Conservation (phyloP, 306 rosid genomes). For the Trifolium fragiferum region DNA sequence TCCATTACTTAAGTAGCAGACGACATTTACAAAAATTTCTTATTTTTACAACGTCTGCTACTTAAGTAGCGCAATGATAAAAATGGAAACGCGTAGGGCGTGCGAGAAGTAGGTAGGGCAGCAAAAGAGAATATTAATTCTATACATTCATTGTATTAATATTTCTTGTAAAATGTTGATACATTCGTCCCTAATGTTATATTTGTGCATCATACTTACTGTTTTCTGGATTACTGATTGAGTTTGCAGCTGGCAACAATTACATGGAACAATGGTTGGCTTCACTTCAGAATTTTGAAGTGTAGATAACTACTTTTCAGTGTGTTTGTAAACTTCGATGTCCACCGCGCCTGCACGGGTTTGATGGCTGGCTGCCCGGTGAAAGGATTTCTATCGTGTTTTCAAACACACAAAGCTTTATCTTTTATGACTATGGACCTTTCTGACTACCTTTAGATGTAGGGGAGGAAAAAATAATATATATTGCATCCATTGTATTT, state of each 20-base stretch:
- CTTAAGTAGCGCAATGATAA: too few relatives aligned
- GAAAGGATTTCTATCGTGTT: background rate
- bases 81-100: too few relatives aligned
- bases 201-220: slow-evolving; percentile 21
- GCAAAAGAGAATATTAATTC: background rate
- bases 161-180: slow-evolving; percentile 10
- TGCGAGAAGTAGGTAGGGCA: too few relatives aligned
- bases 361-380: background rate
- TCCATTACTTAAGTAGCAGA: too few relatives aligned
- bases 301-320: slow-evolving; percentile 37
- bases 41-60: too few relatives aligned
- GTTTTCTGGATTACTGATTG: slow-evolving; percentile 34
- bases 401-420: background rate
- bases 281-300: slow-evolving; percentile 63
- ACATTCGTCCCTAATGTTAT: slow-evolving; percentile 1
- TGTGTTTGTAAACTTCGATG: background rate
- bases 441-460: slow-evolving; percentile 38
- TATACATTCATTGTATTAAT: slow-evolving; percentile 5
- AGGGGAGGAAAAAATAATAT: slow-evolving; percentile 47
- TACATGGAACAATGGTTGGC: slow-evolving; percentile 74
- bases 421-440: slow-evolving; percentile 23
- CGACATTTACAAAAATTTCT: too few relatives aligned
- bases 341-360: background rate
- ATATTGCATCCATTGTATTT: slow-evolving; percentile 35
- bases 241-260: slow-evolving; percentile 69